These are phyloP conservation scores for Chara braunii DNA, from an alignment of 139 green algal genomes.

Conservation along the genomic window DNA sequence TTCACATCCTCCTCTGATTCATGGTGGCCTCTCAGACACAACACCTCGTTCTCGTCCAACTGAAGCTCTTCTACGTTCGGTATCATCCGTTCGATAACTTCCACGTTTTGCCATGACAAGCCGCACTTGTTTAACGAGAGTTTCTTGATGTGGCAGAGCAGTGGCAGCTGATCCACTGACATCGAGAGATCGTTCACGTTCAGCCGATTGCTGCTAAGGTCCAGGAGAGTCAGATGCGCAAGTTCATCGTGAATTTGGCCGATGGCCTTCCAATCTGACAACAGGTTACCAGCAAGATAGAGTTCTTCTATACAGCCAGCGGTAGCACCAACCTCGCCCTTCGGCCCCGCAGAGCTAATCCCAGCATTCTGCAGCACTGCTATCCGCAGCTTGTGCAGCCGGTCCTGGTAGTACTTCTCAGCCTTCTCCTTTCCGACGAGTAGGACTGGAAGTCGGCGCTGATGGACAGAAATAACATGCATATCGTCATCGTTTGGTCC, in stretches of 20 bases:
- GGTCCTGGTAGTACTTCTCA: neutral
- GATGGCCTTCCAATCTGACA: slow-evolving; percentile 27
- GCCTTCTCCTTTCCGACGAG: neutral
- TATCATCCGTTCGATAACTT: neutral
- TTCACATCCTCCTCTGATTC: neutral
- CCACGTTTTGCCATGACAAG: slow-evolving; percentile 5
- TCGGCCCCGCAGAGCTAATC: neutral
- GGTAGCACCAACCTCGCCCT: neutral
- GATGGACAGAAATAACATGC: neutral
- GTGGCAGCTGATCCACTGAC: neutral
- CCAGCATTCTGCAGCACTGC: slow-evolving; percentile 5
- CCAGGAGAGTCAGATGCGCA: neutral
- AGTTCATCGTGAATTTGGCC: neutral
- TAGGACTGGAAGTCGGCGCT: neutral
- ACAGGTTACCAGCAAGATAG: slow-evolving; percentile 7
- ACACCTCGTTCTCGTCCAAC: neutral
- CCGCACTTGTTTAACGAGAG: slow-evolving; percentile 24
- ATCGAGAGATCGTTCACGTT: neutral
- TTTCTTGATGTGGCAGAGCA: slow-evolving; percentile 8
- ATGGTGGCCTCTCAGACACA: neutral
- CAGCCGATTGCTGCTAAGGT: slow-evolving; percentile 6
- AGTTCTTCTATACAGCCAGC: slow-evolving; percentile 15
- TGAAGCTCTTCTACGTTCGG: neutral
- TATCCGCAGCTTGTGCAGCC: neutral
- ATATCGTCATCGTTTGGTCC: slow-evolving; percentile 16